These are phyloP conservation scores for Xylaria longipes DNA, from an alignment of 495 filamentous ascomycete genomes.

Conservation along the genomic window DNA sequence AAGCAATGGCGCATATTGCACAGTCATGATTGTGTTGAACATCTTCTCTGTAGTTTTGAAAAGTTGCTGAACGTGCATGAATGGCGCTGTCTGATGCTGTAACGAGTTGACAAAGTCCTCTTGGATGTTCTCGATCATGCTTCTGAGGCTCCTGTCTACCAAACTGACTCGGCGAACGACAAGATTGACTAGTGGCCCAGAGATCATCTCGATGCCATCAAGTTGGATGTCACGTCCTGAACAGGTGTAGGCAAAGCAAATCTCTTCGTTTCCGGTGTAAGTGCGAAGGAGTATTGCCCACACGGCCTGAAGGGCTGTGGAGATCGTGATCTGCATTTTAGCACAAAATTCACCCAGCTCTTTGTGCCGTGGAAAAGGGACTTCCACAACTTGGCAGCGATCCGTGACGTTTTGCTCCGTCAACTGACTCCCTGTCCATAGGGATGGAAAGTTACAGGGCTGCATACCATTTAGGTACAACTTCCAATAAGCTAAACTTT, in stretches of 20 bases:
- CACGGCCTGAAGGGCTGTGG: conserved; percentile 59
- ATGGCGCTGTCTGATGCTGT: conserved; percentile 13
- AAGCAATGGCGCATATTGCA: conserved; percentile 18
- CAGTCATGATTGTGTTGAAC: conserved; percentile 18
- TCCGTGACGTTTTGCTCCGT: neutral
- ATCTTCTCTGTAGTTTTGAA: conserved; percentile 14
- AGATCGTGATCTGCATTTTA: conserved; percentile 55
- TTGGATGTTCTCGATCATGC: conserved; percentile 2
- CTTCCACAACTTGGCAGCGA: conserved; percentile 1
- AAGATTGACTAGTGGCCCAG: conserved; percentile 63
- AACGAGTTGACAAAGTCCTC: conserved; percentile 13
- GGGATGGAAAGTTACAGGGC: conserved; percentile 12
- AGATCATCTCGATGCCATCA: conserved; percentile 52
- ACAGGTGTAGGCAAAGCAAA: conserved; percentile 61
- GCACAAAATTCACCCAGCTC: conserved; percentile 46
- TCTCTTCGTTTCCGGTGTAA: conserved; percentile 57
- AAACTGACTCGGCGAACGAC: conserved; percentile 58
- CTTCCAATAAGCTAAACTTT: conserved; percentile 10
- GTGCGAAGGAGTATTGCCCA: conserved; percentile 60
- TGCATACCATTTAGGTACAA: conserved; percentile 4
- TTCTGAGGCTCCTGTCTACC: neutral
- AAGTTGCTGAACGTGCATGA: conserved; percentile 11
- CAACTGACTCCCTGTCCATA: neutral
- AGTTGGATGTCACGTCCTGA: conserved; percentile 59
- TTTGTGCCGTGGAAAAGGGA: conserved; percentile 1